These are phyloP conservation scores for Acanthochlamys bracteata DNA, from an alignment of 106 monocot genomes.

Conservation along the genomic window DNA sequence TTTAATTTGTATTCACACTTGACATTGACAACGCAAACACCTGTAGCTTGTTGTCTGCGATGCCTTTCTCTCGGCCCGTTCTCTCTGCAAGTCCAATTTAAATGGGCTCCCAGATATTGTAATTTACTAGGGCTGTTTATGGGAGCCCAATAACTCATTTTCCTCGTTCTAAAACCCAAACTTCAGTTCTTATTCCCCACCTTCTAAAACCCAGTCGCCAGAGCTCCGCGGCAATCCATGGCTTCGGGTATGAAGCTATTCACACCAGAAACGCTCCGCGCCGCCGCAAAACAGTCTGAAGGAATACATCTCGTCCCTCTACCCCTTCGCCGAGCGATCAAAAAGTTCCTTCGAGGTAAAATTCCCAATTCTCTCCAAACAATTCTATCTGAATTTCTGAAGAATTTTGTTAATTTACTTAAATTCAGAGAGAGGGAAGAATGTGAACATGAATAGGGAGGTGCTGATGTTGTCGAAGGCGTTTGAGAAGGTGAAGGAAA, in stretches of 20 bases:
- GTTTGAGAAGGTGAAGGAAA: constrained; percentile 49
- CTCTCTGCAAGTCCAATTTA: no score
- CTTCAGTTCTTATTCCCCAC: no score
- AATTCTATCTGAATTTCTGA: neutral
- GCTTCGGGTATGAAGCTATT: constrained; percentile 35
- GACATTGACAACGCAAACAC: no score
- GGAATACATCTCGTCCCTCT: constrained; percentile 76
- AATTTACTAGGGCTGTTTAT: no score
- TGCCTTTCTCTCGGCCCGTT: no score
- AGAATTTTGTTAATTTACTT: neutral
- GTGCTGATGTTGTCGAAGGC: constrained; percentile 69
- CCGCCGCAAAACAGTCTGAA: constrained; percentile 82
- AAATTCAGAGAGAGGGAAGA: constrained; percentile 26
- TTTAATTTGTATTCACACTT: no score
- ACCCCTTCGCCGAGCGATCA: constrained; percentile 88
- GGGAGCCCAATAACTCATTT: no score
- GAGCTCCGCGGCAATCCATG: neutral
- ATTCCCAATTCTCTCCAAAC: neutral
- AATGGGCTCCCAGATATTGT: no score
- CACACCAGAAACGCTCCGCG: constrained; percentile 56
- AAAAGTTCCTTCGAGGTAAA: constrained; percentile 77
- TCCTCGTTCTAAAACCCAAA: no score
- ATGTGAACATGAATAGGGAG: constrained; percentile 62
- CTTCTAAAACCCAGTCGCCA: no score
- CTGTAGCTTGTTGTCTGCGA: no score